phyloP scores from a whole-genome alignment of 257 asterid genomes.

The Gentiana macrophylla region DNA sequence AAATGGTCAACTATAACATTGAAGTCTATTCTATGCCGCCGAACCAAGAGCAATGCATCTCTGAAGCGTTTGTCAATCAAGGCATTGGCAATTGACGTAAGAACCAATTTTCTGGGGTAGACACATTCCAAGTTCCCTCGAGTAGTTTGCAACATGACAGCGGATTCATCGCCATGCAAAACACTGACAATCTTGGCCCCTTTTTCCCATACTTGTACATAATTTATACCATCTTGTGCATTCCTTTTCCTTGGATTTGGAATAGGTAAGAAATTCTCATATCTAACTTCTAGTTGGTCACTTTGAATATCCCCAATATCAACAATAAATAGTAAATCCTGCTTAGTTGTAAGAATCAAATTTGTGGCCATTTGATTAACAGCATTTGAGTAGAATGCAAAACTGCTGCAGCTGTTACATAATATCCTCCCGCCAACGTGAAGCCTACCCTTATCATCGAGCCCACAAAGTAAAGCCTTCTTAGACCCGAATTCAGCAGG shows the following conservation, averaged over 20 bases:
- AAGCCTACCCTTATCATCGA: constrained; percentile 66
- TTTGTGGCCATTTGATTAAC: constrained; percentile 56
- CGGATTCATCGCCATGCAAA: constrained; percentile 94
- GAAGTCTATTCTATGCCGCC: constrained; percentile 92
- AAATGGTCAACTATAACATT: constrained; percentile 78
- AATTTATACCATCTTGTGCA: constrained; percentile 42
- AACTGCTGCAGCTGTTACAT: constrained; percentile 83
- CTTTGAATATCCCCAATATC: constrained; percentile 56
- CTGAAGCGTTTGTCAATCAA: constrained; percentile 56
- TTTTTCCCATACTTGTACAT: constrained; percentile 69
- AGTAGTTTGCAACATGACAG: constrained; percentile 68
- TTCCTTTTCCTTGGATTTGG: constrained; percentile 38
- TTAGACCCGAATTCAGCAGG: constrained; percentile 28
- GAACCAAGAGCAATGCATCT: constrained; percentile 79
- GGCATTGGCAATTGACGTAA: constrained; percentile 69
- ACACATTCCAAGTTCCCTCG: constrained; percentile 96
- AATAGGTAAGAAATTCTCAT: constrained; percentile 62
- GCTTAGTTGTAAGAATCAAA: constrained; percentile 70
- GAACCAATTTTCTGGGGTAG: constrained; percentile 86
- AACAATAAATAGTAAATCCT: constrained; percentile 70
- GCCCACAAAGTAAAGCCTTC: constrained; percentile 66
- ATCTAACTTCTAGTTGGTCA: constrained; percentile 54
- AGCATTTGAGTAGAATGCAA: constrained; percentile 73
- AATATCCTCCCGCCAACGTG: constrained; percentile 49
- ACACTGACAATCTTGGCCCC: constrained; percentile 76